These are phyloP conservation scores for Cercospora sp. DNA, from an alignment of 2,329 filamentous ascomycete species.

Conservation along the genomic window DNA sequence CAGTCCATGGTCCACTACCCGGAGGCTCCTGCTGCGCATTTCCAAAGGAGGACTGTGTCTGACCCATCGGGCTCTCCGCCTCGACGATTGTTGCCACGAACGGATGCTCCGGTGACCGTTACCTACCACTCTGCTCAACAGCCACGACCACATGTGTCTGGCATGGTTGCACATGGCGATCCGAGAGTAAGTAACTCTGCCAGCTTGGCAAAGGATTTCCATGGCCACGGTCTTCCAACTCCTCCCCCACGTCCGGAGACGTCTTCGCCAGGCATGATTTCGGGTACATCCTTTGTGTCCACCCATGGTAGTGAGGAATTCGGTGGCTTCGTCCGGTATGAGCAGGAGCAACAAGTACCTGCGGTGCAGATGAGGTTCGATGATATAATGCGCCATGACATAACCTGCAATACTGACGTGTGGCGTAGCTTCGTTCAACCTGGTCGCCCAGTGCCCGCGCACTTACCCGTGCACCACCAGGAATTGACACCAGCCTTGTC, in stretches of 20 bases:
- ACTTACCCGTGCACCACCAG: constrained; percentile 13
- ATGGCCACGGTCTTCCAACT: constrained; percentile 16
- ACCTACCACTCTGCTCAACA: constrained; percentile 2
- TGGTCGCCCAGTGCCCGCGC: constrained; percentile 7
- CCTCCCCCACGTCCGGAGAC: constrained; percentile 22
- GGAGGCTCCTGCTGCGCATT: constrained; percentile 12
- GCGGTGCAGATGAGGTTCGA: constrained; percentile 32
- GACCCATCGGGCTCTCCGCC: constrained; percentile 15
- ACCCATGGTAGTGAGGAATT: constrained; percentile 26
- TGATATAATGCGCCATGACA: not conserved
- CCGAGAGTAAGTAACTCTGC: constrained; percentile 24
- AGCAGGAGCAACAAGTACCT: constrained; percentile 27
- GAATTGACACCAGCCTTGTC: constrained; percentile 11
- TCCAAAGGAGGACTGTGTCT: constrained; percentile 28
- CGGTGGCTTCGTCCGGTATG: constrained; percentile 34
- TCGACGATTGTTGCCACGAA: constrained; percentile 19
- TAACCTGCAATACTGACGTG: constrained; percentile 23
- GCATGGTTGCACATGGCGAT: constrained; percentile 16
- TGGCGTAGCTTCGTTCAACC: constrained; percentile 21
- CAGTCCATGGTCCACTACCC: constrained; percentile 18
- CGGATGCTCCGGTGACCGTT: not conserved
- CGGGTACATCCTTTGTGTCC: not conserved
- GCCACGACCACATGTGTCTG: constrained; percentile 16
- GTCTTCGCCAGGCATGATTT: constrained; percentile 12
- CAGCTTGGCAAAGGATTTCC: constrained; percentile 10